Conservation (phyloP, 2,329 filamentous ascomycete genomes). For the Sclerotinia borealis region DNA sequence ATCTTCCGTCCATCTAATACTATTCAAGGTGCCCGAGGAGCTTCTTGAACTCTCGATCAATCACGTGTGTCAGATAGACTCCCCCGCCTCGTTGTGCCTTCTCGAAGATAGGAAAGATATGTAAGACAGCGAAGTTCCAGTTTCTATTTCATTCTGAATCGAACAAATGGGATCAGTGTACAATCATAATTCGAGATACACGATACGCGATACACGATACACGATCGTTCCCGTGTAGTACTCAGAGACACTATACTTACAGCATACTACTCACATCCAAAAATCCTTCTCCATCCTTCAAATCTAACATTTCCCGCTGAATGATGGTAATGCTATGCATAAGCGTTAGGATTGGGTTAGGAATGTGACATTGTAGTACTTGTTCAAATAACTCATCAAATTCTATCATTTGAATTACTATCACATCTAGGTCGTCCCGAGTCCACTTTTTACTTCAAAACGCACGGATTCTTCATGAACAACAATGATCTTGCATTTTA, state of each 20-base stretch:
- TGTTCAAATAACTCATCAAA: no score
- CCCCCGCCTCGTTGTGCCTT: neutral
- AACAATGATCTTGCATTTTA: neutral
- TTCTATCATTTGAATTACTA: neutral
- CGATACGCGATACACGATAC: neutral
- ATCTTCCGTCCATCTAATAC: neutral
- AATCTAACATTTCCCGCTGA: neutral
- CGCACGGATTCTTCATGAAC: neutral
- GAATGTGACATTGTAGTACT: neutral
- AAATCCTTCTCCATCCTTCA: conserved; percentile 10
- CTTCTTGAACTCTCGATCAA: neutral
- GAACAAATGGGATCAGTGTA: conserved; percentile 1
- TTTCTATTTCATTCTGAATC: neutral
- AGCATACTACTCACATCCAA: neutral
- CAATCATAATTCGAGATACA: neutral
- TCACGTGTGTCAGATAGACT: neutral
- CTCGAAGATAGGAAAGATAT: neutral
- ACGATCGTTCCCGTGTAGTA: neutral
- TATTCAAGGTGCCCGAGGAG: neutral
- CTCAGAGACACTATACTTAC: neutral
- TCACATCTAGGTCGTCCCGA: conserved; percentile 4
- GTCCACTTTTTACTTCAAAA: neutral
- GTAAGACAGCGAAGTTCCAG: neutral
- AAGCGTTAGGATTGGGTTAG: neutral
- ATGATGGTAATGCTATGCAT: neutral